Percentiles rank a stretch among this genome's conserved stretches.
Conservation (phyloP, 164 flowering plant genomes). For the Piper betle region DNA sequence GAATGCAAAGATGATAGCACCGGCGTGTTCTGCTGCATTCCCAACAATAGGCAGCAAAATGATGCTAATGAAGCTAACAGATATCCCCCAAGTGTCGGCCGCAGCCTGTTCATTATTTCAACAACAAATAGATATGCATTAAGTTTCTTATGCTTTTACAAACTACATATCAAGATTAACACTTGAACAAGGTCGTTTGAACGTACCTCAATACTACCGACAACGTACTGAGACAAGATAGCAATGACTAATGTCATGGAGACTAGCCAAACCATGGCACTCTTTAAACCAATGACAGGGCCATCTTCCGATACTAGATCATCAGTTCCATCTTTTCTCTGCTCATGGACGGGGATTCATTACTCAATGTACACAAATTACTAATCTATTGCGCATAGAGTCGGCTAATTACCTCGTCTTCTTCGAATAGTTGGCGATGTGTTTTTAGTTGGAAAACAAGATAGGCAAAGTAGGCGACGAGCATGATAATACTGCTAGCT, state of each 20-base stretch:
- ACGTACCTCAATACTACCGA: slow-evolving; percentile 78
- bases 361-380: too few species aligned
- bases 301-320: slow-evolving; percentile 22
- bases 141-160: too few species aligned
- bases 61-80: slow-evolving; percentile 79
- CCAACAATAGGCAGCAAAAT: slow-evolving; percentile 93
- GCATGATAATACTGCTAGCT: slow-evolving; percentile 71
- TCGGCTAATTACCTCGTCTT: slow-evolving; percentile 29
- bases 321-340: slow-evolving; percentile 21
- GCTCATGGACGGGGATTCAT: background rate
- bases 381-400: too few species aligned
- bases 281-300: slow-evolving; percentile 62
- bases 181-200: background rate
- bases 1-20: slow-evolving; percentile 78
- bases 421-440: slow-evolving; percentile 62
- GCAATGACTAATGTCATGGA: slow-evolving; percentile 66
- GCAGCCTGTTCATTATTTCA: slow-evolving; percentile 44
- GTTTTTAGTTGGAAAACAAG: slow-evolving; percentile 72
- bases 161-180: too few species aligned
- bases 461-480: slow-evolving; percentile 53
- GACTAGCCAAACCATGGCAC: slow-evolving; percentile 55
- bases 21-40: slow-evolving; percentile 96
- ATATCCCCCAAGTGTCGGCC: slow-evolving; percentile 74
- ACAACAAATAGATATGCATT: slow-evolving; percentile 23
- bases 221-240: slow-evolving; percentile 71